Evolutionary conservation across 2,329 filamentous ascomycete species (phyloP), one percentile per base, ranked within the genome.

Genomic region (Pseudogymnoascus sp.): DNA sequence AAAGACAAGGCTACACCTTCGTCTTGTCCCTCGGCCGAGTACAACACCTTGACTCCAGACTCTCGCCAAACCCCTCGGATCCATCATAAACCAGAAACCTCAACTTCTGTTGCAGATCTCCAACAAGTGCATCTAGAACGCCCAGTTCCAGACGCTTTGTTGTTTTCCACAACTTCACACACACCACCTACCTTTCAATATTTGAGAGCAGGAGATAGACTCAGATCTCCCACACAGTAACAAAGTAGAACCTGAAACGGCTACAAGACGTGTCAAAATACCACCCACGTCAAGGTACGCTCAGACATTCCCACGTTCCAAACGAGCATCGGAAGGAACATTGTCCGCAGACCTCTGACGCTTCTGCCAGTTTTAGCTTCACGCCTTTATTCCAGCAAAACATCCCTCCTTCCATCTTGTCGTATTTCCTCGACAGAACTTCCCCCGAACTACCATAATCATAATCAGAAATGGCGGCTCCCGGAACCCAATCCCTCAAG

Each of bases 401-500:
- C 43, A 23, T 48, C 21, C 41, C 43, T 48, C 21, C 43, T 7
- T 31, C 28, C 28, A 31, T 48, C n/a, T 19, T 23, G 41, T 23
- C 41, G 7, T 21, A 45, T 23, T 45, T 23, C 19, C 54, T 34
- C 54, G 34, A 25, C 54, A 13, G 31, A 60, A 31, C 54, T 60
- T 25, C n/a, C 25, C 25, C 25, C 54, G 28, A 34, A 19, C 28
- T n/a, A 60, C 54, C 28, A 34, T 37, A 34, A 60, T 34, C 54
- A 60, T 61, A 66, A 70, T 68, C 69, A 89, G 41, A 85, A 82
- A 93, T 93, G 84, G 89, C 90, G 74, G 87, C 89, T 77, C 72
- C 71, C 69, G 90, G 90, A 74, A 93, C 93, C 74, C 91, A 96
- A 81, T 96, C 91, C 72, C 81, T 96, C 76, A 96, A 96, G 90